phyloP scores from a whole-genome alignment of 164 flowering plant species.

The Chloranthus sessilifolius region DNA sequence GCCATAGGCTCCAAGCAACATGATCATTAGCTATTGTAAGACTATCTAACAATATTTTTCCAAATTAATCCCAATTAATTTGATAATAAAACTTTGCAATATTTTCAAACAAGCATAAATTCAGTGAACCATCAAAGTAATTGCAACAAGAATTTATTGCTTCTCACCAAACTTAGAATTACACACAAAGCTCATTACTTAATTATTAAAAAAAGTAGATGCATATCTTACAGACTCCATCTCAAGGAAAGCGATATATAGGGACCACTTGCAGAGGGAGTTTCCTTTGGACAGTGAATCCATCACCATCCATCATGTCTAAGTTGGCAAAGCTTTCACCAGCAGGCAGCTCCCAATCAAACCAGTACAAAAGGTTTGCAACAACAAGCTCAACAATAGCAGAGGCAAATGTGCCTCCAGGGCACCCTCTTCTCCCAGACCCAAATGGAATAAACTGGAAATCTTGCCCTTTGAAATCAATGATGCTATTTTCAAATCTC shows the following conservation, averaged over 20 bases:
- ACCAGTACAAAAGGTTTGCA: slow-evolving; percentile 25
- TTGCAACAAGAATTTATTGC: too few species aligned
- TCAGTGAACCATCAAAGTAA: too few species aligned
- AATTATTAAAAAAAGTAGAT: too few species aligned
- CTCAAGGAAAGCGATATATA: slow-evolving; percentile 13
- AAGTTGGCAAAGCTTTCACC: slow-evolving; percentile 4
- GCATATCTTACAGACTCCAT: too few species aligned
- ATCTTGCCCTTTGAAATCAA: slow-evolving; percentile 35
- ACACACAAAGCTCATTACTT: too few species aligned
- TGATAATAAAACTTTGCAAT: too few species aligned
- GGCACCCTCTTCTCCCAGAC: slow-evolving; percentile 30
- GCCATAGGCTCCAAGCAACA: too few species aligned
- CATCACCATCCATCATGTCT: slow-evolving; percentile 23
- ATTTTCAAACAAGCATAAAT: too few species aligned
- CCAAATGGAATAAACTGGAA: slow-evolving; percentile 37
- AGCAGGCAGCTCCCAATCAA: slow-evolving; percentile 20
- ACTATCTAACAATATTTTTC: too few species aligned
- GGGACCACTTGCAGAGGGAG: slow-evolving; percentile 16
- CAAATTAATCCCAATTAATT: too few species aligned
- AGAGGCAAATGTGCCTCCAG: slow-evolving; percentile 21
- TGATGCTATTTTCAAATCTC: slow-evolving; percentile 19
- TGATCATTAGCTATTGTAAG: too few species aligned
- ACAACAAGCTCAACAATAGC: slow-evolving; percentile 17
- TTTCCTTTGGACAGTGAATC: slow-evolving; percentile 18
- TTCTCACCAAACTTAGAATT: too few species aligned